These are phyloP conservation scores for Durio zibethinus DNA, from an alignment of 345 rosid species.

Conservation along the genomic window DNA sequence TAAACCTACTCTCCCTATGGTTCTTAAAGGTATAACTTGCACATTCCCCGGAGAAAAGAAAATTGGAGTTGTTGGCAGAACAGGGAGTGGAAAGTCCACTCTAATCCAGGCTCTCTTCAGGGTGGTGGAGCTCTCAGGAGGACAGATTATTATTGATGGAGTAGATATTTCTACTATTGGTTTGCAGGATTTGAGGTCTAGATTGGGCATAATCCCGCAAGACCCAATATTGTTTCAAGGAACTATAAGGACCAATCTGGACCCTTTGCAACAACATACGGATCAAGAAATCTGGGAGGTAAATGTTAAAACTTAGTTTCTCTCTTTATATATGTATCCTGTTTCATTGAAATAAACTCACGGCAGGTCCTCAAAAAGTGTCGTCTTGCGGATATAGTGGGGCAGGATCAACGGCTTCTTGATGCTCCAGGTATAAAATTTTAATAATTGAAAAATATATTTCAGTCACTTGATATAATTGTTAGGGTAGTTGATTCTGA, in stretches of 20 bases:
- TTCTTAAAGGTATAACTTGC: slow-evolving; percentile 62
- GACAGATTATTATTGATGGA: slow-evolving; percentile 71
- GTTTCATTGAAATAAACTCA: neutral
- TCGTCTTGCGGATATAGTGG: slow-evolving; percentile 43
- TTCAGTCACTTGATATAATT: no score
- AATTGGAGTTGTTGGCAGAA: slow-evolving; percentile 82
- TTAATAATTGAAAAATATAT: neutral
- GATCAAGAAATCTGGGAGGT: slow-evolving; percentile 80
- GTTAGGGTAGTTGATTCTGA: neutral
- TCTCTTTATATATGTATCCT: no score
- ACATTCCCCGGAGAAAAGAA: slow-evolving; percentile 60
- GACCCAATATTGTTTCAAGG: slow-evolving; percentile 83
- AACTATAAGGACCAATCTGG: slow-evolving; percentile 70
- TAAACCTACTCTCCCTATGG: slow-evolving; percentile 51
- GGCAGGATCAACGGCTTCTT: slow-evolving; percentile 47
- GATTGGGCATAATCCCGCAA: slow-evolving; percentile 79
- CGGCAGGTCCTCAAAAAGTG: slow-evolving; percentile 51
- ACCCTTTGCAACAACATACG: slow-evolving; percentile 63
- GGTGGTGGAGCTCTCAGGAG: slow-evolving; percentile 66
- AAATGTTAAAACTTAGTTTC: slow-evolving; percentile 1
- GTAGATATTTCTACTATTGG: slow-evolving; percentile 65
- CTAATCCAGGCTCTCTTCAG: slow-evolving; percentile 81
- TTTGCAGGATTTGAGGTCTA: slow-evolving; percentile 72
- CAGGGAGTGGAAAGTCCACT: slow-evolving; percentile 91
- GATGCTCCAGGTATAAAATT: slow-evolving; percentile 46